These are phyloP conservation scores for Phytopythium sindhum DNA, from an alignment of 352 stramenopile genomes.

Conservation along the genomic window DNA sequence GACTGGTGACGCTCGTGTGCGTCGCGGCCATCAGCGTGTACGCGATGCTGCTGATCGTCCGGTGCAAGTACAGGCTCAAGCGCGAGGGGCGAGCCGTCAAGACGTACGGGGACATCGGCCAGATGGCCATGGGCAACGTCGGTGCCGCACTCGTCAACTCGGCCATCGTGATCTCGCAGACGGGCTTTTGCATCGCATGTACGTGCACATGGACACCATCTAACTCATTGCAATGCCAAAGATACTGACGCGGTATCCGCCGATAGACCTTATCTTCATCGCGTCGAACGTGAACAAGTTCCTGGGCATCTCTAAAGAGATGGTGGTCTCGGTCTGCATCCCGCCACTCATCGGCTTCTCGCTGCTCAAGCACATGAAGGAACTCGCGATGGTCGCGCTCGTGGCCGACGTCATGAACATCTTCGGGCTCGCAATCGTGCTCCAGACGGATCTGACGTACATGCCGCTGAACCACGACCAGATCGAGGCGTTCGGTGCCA, in stretches of 20 bases:
- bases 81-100: conserved; percentile 38
- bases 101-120: conserved; percentile 87
- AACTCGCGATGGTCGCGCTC: conserved; percentile 84
- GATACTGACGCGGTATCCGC: conserved; percentile 6
- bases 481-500: conserved; percentile 57
- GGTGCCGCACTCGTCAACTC: conserved; percentile 80
- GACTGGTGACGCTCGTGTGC: conserved; percentile 44
- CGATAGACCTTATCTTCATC: conserved; percentile 90
- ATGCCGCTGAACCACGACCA: conserved; percentile 49
- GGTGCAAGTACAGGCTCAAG: conserved; percentile 79
- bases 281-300: conserved; percentile 83
- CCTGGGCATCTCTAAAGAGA: conserved; percentile 42
- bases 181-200: conserved; percentile 88
- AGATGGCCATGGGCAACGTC: conserved; percentile 58
- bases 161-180: conserved; percentile 85
- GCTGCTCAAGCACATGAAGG: conserved; percentile 85
- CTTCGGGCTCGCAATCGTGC: conserved; percentile 73
- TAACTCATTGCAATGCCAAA: background rate
- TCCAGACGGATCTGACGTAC: conserved; percentile 78
- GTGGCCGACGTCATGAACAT: conserved; percentile 90
- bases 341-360: conserved; percentile 74
- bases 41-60: conserved; percentile 71
- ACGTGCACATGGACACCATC: conserved; percentile 9
- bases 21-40: conserved; percentile 63
- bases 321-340: conserved; percentile 57